Percentiles rank a stretch among this genome's conserved stretches.
phyloP scores from a whole-genome alignment of 2,329 filamentous ascomycete species.

The Aulographum hederae region DNA sequence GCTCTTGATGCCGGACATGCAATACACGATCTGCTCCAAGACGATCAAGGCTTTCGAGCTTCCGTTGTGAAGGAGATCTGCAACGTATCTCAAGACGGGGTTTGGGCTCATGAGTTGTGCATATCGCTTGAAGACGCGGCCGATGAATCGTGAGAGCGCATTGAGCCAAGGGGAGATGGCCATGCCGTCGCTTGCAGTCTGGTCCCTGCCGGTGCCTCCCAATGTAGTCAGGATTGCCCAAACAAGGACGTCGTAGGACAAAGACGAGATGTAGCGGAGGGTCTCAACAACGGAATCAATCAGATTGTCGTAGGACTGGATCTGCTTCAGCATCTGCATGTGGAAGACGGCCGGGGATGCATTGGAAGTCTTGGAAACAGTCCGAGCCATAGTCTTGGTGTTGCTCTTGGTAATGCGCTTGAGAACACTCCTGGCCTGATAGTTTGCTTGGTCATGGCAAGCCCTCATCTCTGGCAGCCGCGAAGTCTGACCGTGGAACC shows the following conservation, averaged over 20 bases:
- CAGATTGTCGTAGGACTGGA: slow-evolving; percentile 86
- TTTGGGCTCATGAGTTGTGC: slow-evolving; percentile 56
- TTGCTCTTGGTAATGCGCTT: slow-evolving; percentile 84
- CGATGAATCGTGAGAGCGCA: slow-evolving; percentile 77
- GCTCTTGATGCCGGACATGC: slow-evolving; percentile 86
- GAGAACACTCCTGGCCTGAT: slow-evolving; percentile 70
- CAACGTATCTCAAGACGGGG: slow-evolving; percentile 78
- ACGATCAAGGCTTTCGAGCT: slow-evolving; percentile 87
- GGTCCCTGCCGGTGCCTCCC: slow-evolving; percentile 36
- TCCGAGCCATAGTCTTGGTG: slow-evolving; percentile 66
- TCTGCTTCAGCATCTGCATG: slow-evolving; percentile 70
- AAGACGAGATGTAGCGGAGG: slow-evolving; percentile 77
- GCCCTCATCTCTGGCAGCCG: slow-evolving; percentile 58
- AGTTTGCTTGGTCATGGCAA: slow-evolving; percentile 58
- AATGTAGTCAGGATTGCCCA: slow-evolving; percentile 74
- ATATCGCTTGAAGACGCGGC: slow-evolving; percentile 76
- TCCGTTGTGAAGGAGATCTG: slow-evolving; percentile 60
- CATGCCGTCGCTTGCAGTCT: slow-evolving; percentile 45
- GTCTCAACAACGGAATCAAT: slow-evolving; percentile 92
- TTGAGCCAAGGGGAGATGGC: slow-evolving; percentile 85
- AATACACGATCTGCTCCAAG: slow-evolving; percentile 71
- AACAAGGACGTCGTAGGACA: slow-evolving; percentile 83
- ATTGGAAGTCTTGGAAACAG: slow-evolving; percentile 80
- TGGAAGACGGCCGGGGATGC: slow-evolving; percentile 85
- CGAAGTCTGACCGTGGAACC: slow-evolving; percentile 67